Base-by-base conservation (phyloP, 75 land plant genomes). In the Azolla pinnata region DNA sequence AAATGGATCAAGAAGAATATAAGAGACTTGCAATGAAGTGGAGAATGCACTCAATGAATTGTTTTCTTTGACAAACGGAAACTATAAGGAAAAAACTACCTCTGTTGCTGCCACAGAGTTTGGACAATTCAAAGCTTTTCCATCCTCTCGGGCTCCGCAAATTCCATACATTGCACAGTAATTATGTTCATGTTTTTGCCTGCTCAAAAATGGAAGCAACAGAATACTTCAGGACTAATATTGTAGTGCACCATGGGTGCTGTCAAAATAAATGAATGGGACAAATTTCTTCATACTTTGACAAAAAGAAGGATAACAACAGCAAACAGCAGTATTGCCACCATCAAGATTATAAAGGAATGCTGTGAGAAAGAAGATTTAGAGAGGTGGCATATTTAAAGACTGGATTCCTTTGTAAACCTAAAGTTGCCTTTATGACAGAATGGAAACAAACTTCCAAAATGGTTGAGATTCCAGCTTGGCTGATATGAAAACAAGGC, bases 161-260 rank as follows among this genome's bases (percentile, higher is more conserved):
- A 91, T 73, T 19, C 68, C 92, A 73, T 87, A 84, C 97, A 91
- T 91, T 35, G 88, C 78, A 72, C 97, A 91, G 55, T 76, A 79
- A 29, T 68, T 77, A 56, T 81, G 64, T 27, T 69, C 55, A 68
- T 83, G 76, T 40, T 24, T 70, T 33, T 33, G 57, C 54, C 82
- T 79, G 59, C 57, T 35, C 21, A 35, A 14, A 34, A 47, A 45
- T 2, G 14, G 29, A 12, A 44, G 42, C 12, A 38, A 38, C 42
- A 14, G 14, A 38, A 38, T 38, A 8, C 7, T 7, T 14, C 7
- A 38, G 42, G 42, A 8, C 42, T 8, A 38, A 38, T 14, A 38
- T 38, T 38, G 42, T 14, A 38, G 14, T 38, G 42, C 42, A 38
- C 14, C 12, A 38, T 7, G 42, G 14, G 42, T 38, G 14, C 42